These are phyloP conservation scores for Quambalaria eucalypti DNA, from an alignment of 1,284 basidiomycete species.

Conservation along the genomic window DNA sequence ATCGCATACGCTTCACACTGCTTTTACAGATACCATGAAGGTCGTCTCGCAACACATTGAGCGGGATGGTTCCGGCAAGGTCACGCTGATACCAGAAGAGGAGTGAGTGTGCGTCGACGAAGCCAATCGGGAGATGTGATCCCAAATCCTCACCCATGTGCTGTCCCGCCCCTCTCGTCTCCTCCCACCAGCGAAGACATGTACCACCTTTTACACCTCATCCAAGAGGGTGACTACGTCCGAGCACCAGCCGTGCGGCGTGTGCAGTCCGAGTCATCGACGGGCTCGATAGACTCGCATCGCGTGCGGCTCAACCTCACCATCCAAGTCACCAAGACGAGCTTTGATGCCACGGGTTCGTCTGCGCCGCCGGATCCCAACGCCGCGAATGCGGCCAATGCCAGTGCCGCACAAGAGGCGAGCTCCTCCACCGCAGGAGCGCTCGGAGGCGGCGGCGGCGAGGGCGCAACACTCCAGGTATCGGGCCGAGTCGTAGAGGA, in stretches of 20 bases:
- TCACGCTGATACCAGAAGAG: slow-evolving; percentile 39
- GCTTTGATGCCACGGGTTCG: slow-evolving; percentile 42
- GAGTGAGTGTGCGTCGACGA: slow-evolving; percentile 32
- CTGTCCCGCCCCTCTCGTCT: too few species aligned
- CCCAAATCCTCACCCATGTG: too few species aligned
- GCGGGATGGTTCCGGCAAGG: slow-evolving; percentile 41
- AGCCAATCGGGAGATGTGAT: too few species aligned
- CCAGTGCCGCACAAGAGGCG: not conserved
- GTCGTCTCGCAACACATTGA: slow-evolving; percentile 39
- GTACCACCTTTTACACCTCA: slow-evolving; percentile 99
- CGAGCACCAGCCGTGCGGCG: slow-evolving; percentile 78
- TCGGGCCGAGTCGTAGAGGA: slow-evolving; percentile 80
- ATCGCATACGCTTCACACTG: too few species aligned
- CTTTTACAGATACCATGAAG: slow-evolving; percentile 42
- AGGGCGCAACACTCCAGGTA: slow-evolving; percentile 62
- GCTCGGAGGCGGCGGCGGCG: slow-evolving; percentile 12
- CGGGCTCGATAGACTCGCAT: slow-evolving; percentile 86
- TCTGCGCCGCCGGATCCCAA: slow-evolving; percentile 34
- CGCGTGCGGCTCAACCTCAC: slow-evolving; percentile 79
- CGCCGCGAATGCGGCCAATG: slow-evolving; percentile 9
- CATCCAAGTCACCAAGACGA: slow-evolving; percentile 61
- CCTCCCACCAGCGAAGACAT: slow-evolving; percentile 66
- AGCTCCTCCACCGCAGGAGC: slow-evolving; percentile 5
- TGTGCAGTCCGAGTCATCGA: slow-evolving; percentile 65
- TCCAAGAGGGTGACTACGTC: slow-evolving; percentile 68